phyloP scores from a whole-genome alignment of 2,329 filamentous ascomycete species.

The Endothia cerciana region DNA sequence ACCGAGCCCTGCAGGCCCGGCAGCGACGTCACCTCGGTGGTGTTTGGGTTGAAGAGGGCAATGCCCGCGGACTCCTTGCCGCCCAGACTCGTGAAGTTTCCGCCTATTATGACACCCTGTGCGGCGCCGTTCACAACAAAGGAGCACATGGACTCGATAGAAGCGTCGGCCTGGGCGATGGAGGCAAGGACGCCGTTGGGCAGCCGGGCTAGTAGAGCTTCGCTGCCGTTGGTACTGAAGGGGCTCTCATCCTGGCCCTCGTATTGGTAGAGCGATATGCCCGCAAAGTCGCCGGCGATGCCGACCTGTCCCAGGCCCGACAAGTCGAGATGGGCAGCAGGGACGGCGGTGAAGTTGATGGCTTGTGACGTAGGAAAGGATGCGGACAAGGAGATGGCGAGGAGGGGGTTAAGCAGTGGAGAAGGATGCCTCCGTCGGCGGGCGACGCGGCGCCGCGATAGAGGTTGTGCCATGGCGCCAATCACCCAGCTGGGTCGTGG shows the following conservation, averaged over 20 bases:
- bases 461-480: conserved; percentile 53
- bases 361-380: conserved; percentile 48
- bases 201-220: conserved; percentile 78
- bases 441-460: conserved; percentile 47
- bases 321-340: conserved; percentile 77
- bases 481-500: conserved; percentile 23
- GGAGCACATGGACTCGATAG: conserved; percentile 86
- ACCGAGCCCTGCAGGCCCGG: conserved; percentile 84
- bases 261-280: conserved; percentile 88
- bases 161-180: conserved; percentile 77
- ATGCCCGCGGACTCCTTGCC: conserved; percentile 76
- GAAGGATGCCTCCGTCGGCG: conserved; percentile 35
- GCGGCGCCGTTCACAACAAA: conserved; percentile 70
- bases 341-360: conserved; percentile 63
- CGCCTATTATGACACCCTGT: conserved; percentile 81
- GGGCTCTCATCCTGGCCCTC: conserved; percentile 74
- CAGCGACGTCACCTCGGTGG: conserved; percentile 71
- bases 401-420: conserved; percentile 27
- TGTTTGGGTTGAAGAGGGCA: conserved; percentile 78
- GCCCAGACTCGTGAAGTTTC: conserved; percentile 92
- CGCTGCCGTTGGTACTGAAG: conserved; percentile 74
- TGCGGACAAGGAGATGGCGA: conserved; percentile 44
- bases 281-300: conserved; percentile 86
- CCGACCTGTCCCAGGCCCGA: conserved; percentile 79
- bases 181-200: conserved; percentile 83